Conservation (phyloP, 2,329 filamentous ascomycete genomes). For the Cylindrodendrum hubeiense region DNA sequence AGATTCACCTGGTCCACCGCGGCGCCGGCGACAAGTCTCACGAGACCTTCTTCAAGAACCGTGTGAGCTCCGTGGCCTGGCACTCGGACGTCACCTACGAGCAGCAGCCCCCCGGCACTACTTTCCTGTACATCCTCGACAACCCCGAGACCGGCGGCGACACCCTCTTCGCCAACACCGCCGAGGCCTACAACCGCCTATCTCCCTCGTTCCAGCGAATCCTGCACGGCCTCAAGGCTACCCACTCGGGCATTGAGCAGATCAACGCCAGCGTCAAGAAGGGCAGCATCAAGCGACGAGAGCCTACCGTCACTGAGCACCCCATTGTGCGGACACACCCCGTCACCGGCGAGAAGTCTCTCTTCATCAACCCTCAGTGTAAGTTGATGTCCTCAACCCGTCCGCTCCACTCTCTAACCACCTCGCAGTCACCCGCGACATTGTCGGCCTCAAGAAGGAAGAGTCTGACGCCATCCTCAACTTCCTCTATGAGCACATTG, state of each 20-base stretch:
- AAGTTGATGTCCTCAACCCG: constrained; percentile 48
- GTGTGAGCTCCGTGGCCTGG: constrained; percentile 88
- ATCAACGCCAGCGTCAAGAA: constrained; percentile 75
- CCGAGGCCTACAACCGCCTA: constrained; percentile 83
- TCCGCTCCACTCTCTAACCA: background rate
- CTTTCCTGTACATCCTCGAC: constrained; percentile 90
- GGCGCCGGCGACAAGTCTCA: constrained; percentile 64
- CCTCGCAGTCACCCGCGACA: constrained; percentile 78
- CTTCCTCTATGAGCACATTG: constrained; percentile 72
- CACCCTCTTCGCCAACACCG: constrained; percentile 85
- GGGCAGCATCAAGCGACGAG: constrained; percentile 79
- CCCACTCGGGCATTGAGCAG: constrained; percentile 88
- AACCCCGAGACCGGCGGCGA: constrained; percentile 84
- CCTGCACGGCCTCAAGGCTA: constrained; percentile 82
- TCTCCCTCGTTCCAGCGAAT: constrained; percentile 84
- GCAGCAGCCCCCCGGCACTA: constrained; percentile 88
- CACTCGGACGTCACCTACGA: constrained; percentile 93
- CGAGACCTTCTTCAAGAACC: constrained; percentile 71
- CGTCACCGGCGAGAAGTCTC: constrained; percentile 83
- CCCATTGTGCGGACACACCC: constrained; percentile 87
- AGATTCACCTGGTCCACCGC: constrained; percentile 84
- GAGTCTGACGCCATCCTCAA: constrained; percentile 83
- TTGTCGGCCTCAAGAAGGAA: constrained; percentile 87
- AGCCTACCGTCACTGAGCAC: constrained; percentile 80
- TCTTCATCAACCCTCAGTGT: constrained; percentile 89